Base-by-base conservation (phyloP, 2,329 filamentous ascomycete genomes). In the Talaromyces sp. region DNA sequence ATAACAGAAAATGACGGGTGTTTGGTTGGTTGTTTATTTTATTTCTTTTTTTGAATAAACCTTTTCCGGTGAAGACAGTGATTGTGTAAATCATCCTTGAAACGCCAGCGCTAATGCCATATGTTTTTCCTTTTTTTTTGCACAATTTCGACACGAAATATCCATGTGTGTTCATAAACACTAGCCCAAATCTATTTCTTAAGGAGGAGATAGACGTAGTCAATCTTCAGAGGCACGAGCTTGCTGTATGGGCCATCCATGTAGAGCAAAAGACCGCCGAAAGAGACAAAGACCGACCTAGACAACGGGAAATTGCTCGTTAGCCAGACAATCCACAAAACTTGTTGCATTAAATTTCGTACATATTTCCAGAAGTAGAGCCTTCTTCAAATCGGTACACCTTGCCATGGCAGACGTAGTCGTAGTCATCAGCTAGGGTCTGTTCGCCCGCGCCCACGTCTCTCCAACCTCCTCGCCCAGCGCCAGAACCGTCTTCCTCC, bases 201-300 rank as follows among this genome's bases (percentile, higher is more conserved):
- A 69, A 96, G 82, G 63, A 98, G 84, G 64, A 99, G 84, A 75
- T 99, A 99, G 65, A 96, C 87, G 73, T 96, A 89, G 75, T 99
- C 95, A 71, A 97, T 93, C 70, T 92, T 87, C 72, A 99, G 79
- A 30, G 92, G 90, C 36, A 90, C 96, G 65, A 99, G 85, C 81
- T 96, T 97, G 83, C 95, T 96, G 77, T 96, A 95, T 2, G 95
- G 95, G 6, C 96, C 95, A 71, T 96, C 90, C 60, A 99, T 84
- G 70, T 89, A 92, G 79, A 98, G 88, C 70, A 99, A 79, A 66
- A 99, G 81, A 8, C 95, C 95, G 55, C 95, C 95, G 71, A 97
- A 99, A 1, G 92, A 96, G 68, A 96, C 84, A 77, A 93, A 99
- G 30, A 92, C 91, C 75, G 96, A 96, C 74, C 93, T 98, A 68